Conservation (phyloP, 2,329 filamentous ascomycete genomes). For the Stagonosporopsis chrysanthemi region DNA sequence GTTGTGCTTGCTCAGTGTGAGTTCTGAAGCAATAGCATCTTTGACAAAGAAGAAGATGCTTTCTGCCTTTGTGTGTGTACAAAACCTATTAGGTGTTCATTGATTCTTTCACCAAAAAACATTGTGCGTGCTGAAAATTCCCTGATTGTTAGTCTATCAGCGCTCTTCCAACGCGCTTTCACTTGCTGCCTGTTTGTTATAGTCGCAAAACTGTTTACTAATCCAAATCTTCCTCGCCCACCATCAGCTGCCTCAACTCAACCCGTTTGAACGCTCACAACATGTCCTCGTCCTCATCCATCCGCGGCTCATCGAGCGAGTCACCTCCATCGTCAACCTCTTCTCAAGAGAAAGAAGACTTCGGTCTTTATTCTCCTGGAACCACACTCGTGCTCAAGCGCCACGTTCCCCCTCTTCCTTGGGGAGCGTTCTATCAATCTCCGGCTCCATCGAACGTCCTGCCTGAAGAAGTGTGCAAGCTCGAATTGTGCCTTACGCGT, state of each 20-base stretch:
- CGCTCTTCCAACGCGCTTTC: background rate
- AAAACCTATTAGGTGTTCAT: background rate
- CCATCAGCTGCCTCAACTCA: background rate
- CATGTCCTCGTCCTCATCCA: background rate
- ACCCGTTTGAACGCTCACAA: background rate
- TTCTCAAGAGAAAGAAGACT: background rate
- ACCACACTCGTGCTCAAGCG: background rate
- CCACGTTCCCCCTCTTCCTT: background rate
- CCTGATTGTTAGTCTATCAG: background rate
- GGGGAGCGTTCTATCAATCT: background rate
- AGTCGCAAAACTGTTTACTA: background rate
- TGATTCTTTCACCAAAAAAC: background rate
- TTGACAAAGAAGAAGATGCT: too few species aligned
- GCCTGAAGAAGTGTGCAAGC: background rate
- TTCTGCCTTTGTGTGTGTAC: too few species aligned
- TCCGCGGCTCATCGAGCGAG: background rate
- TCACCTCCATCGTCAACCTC: background rate
- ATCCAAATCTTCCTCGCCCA: background rate
- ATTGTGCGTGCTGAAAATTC: background rate
- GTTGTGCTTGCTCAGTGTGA: too few species aligned
- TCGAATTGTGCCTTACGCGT: slow-evolving; percentile 1
- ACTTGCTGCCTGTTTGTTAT: background rate
- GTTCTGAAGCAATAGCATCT: too few species aligned
- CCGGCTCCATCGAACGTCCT: background rate
- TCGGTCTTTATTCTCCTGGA: background rate